These are phyloP conservation scores for Capsicum pubescens DNA, from an alignment of 257 asterid species.

Conservation along the genomic window DNA sequence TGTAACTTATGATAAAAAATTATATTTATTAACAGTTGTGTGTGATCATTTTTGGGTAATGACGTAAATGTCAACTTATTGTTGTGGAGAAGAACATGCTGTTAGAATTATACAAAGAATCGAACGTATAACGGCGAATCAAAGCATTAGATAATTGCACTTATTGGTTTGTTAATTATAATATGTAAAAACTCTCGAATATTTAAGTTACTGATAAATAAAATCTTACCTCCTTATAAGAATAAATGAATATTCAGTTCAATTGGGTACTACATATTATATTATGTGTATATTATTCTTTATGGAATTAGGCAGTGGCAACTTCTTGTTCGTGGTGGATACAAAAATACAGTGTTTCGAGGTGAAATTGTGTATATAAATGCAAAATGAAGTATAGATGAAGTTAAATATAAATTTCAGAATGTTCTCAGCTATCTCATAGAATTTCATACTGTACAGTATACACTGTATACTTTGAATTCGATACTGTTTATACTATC, in stretches of 20 bases:
- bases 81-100: background rate
- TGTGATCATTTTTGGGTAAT: constrained; percentile 17
- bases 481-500: too few species aligned
- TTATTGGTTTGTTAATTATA: background rate
- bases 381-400: too few species aligned
- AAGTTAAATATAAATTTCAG: too few species aligned
- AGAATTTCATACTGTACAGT: too few species aligned
- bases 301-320: background rate
- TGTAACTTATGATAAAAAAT: constrained; percentile 23
- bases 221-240: background rate
- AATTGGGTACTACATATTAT: too few species aligned
- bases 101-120: background rate
- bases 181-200: background rate
- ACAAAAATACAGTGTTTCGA: too few species aligned
- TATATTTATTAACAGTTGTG: background rate
- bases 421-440: too few species aligned
- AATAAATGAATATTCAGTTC: too few species aligned
- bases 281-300: too few species aligned
- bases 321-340: too few species aligned
- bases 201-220: background rate
- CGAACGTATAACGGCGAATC: background rate
- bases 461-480: too few species aligned
- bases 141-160: background rate
- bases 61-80: constrained; percentile 1
- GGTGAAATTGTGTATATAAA: too few species aligned